Base-by-base conservation (phyloP, 108 stramenopile genomes). In the Asterionellopsis glacialis region DNA sequence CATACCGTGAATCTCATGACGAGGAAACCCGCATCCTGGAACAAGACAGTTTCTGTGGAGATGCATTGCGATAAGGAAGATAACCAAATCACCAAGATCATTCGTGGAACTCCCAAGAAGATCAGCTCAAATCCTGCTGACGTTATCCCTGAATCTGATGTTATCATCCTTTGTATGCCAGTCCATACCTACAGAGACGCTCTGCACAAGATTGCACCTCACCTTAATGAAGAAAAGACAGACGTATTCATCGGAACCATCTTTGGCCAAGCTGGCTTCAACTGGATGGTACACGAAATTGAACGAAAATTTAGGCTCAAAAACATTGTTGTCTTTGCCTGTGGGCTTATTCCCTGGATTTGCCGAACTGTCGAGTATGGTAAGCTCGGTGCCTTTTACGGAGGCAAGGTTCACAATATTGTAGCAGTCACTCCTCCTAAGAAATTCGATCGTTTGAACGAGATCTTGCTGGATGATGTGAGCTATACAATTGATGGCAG, bases 221-320 rank as follows among this genome's bases (percentile, higher is more conserved):
- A 72, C 59, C 55, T 79, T 21, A 66, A 72, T 50, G 40, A 51
- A 57, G 44, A 21, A 0, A 79, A 79, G 64, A 55, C 63, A 26
- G 66, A 75, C 5, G 74, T 79, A 10, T 79, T 65, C 45, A 70
- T 79, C 5, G 78, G 78, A 12, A 79, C 78, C 1, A 60, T 79
- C 38, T 79, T 60, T 47, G 78, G 78, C 11, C 78, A 79, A 57
- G 78, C 78, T 0, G 74, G 74, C 2, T 79, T 74, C 40, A 71
- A 75, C 48, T 79, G 78, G 78, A 79, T 79, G 78, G 74, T 79
- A 9, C 78, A 79, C 33, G 78, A 75, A 28, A 45, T 63, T 18
- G 78, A 79, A 45, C 49, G 55, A 12, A 40, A 59, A 16, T 48
- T 55, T 23, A 19, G 41, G 12, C 47, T 75, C 11, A 69, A 26